Percentiles rank a stretch among this genome's conserved stretches.
Conservation (phyloP, 352 stramenopile genomes). For the Phytophthora palmivora region DNA sequence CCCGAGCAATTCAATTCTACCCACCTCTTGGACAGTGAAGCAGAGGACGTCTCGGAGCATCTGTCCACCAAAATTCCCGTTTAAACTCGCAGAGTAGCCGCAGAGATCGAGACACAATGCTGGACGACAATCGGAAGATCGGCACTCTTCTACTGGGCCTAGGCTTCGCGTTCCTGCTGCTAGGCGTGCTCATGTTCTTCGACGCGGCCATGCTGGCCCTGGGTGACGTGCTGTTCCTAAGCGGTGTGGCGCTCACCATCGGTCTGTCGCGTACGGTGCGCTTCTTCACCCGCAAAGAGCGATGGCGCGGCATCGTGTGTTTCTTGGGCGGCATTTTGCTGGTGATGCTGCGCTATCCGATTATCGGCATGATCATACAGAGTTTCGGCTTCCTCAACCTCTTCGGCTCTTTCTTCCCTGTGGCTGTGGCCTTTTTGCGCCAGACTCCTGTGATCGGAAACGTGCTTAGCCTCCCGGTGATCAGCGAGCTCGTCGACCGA, state of each 20-base stretch:
- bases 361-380: conserved; percentile 95
- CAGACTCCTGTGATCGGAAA: conserved; percentile 93
- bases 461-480: conserved; percentile 85
- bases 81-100: not conserved
- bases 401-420: conserved; percentile 97
- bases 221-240: conserved; percentile 94
- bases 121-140: conserved; percentile 97
- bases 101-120: conserved; percentile 39
- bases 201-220: conserved; percentile 94
- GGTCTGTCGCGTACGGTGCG: conserved; percentile 91
- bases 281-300: conserved; percentile 95
- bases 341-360: conserved; percentile 92
- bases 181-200: conserved; percentile 95
- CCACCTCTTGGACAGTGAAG: not conserved
- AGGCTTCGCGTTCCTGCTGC: conserved; percentile 93
- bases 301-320: conserved; percentile 93
- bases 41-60: not conserved
- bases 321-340: conserved; percentile 95
- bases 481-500: conserved; percentile 86
- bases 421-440: conserved; percentile 92
- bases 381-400: conserved; percentile 96
- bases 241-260: conserved; percentile 94
- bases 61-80: not conserved
- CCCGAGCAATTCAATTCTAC: not conserved
- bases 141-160: conserved; percentile 93